phyloP scores from a whole-genome alignment of 495 filamentous ascomycete species.

The Elasticomyces elasticus region DNA sequence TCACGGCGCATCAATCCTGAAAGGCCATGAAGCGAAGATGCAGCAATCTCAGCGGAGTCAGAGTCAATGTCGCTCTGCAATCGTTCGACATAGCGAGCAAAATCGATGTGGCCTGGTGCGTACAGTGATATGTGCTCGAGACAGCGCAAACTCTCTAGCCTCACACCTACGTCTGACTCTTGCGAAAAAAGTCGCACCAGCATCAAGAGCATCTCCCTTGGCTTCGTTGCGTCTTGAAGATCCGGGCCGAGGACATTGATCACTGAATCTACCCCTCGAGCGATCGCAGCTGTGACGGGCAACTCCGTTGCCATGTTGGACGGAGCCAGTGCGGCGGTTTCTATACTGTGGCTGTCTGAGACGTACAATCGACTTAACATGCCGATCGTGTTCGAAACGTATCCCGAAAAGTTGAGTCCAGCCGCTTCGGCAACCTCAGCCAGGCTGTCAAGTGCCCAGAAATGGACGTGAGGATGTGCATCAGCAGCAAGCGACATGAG shows the following conservation, averaged over 20 bases:
- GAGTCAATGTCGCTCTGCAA: constrained; percentile 70
- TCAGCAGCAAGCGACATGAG: constrained; percentile 93
- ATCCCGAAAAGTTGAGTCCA: constrained; percentile 81
- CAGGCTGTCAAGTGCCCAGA: constrained; percentile 85
- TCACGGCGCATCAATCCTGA: constrained; percentile 93
- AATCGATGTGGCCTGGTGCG: constrained; percentile 76
- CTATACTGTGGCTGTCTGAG: constrained; percentile 79
- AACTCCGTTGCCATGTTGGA: constrained; percentile 83
- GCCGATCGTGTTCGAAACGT: constrained; percentile 79
- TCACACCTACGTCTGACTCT: constrained; percentile 63
- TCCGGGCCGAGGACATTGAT: constrained; percentile 96
- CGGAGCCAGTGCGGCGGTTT: constrained; percentile 62
- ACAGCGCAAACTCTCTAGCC: constrained; percentile 69
- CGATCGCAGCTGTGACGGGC: constrained; percentile 70
- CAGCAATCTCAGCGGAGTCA: constrained; percentile 52
- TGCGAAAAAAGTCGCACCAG: constrained; percentile 73
- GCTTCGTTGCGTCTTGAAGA: constrained; percentile 85
- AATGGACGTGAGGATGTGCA: constrained; percentile 91
- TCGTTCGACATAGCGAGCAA: constrained; percentile 67
- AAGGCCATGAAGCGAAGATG: constrained; percentile 76
- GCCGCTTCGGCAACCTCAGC: constrained; percentile 85
- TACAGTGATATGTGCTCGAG: constrained; percentile 88
- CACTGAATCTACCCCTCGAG: constrained; percentile 81
- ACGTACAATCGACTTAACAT: constrained; percentile 90
- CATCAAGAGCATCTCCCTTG: constrained; percentile 79